A percentile compares a stretch with the other conserved stretches of the same genome.
Conservation (phyloP, 139 green algal species). For the Auxenochlorella pyrenoidosa region DNA sequence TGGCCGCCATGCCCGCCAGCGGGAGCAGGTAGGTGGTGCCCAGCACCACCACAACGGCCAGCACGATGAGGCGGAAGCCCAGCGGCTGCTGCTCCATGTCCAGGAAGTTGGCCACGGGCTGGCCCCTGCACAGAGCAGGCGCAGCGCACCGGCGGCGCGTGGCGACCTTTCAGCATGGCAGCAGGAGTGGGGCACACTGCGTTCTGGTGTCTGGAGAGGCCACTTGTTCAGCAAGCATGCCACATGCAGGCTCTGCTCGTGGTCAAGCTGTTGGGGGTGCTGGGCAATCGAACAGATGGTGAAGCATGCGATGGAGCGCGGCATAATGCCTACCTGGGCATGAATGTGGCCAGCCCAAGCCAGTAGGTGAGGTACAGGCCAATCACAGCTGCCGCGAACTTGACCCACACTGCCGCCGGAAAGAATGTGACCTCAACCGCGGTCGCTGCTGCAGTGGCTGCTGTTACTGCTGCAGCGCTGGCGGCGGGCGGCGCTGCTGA, state of each 20-base stretch:
- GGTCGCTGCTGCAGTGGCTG: too few species aligned
- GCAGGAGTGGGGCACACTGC: too few species aligned
- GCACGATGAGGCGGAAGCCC: neutral
- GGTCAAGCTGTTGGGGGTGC: too few species aligned
- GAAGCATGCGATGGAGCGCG: too few species aligned
- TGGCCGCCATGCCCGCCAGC: neutral
- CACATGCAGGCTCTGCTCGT: too few species aligned
- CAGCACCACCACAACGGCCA: neutral
- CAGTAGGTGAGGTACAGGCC: neutral
- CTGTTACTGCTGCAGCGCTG: neutral
- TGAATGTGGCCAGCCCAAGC: neutral
- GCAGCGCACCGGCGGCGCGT: too few species aligned
- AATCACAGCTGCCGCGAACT: neutral
- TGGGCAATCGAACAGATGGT: too few species aligned
- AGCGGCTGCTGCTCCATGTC: neutral
- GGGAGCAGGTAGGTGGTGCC: neutral
- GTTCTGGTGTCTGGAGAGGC: too few species aligned
- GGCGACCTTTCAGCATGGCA: too few species aligned
- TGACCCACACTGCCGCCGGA: too few species aligned
- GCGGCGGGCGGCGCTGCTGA: neutral
- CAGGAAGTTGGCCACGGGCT: neutral
- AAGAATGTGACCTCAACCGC: too few species aligned
- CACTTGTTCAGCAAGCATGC: too few species aligned
- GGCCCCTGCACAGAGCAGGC: neutral
- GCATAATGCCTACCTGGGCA: neutral